Evolutionary conservation across 2,329 filamentous ascomycete genomes (phyloP).

Genomic region (Curvularia eragrostidis): DNA sequence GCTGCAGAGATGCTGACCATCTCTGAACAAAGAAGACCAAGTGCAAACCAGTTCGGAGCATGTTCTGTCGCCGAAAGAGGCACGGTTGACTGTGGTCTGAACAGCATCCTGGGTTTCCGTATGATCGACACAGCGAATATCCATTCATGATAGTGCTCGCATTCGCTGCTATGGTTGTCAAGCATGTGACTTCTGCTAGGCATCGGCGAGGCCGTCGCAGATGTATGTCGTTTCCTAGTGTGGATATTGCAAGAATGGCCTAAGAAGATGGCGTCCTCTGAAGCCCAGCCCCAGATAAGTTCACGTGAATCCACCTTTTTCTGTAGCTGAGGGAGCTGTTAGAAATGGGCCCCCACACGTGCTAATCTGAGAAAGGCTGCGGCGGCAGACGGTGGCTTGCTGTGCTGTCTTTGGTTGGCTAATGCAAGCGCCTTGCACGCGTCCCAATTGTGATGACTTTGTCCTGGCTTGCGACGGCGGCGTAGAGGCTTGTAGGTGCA

Average conservation of each 20-base stretch:
- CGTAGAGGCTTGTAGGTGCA: neutral
- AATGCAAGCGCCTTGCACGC: conserved; percentile 14
- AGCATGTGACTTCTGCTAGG: neutral
- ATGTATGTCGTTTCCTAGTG: neutral
- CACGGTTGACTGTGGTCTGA: neutral
- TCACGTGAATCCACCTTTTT: neutral
- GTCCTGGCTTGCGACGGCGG: neutral
- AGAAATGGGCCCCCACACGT: neutral
- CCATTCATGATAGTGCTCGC: neutral
- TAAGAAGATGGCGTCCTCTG: neutral
- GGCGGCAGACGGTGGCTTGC: conserved; percentile 2
- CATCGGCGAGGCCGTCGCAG: neutral
- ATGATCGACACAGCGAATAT: neutral
- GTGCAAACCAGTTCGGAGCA: neutral
- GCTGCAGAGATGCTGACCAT: neutral
- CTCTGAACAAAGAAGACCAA: neutral
- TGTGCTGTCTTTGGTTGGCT: conserved; percentile 7
- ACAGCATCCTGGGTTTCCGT: neutral
- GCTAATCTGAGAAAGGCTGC: conserved; percentile 2
- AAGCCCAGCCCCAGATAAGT: neutral
- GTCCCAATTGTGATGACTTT: conserved; percentile 2
- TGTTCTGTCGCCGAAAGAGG: neutral
- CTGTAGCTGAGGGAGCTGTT: neutral
- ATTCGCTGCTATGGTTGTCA: neutral
- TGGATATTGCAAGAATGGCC: conserved; percentile 1